Base-by-base conservation (phyloP, 306 rosid species). In the Phaseolus lunatus region DNA sequence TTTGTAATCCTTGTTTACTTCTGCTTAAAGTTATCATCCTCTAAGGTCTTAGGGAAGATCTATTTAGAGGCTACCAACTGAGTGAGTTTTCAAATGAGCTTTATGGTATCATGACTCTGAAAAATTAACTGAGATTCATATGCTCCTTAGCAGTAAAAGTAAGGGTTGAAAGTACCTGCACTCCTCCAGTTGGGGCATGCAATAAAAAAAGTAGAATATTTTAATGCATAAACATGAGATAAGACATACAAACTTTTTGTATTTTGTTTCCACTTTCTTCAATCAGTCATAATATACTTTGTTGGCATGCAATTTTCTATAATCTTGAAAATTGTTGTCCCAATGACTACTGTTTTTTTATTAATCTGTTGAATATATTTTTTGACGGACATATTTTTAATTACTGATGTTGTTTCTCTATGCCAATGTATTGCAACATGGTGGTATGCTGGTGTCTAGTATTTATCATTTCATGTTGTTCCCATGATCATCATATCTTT, bases 131-230 rank as follows among this genome's bases (percentile, higher is more conserved):
- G 13, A 33, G 63, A 49, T 31, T 75, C 29, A 26, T 62, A 31
- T 29, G 79, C 20, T 45, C 16, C 61, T 52, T 27, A 27, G 33
- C 70, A 45, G 33, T 44, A 41, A 59, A 73, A 74, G 31, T 73
- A 52, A 44, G 45, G 45, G 61, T 37, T 29, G 54, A 27, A 64
- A 45, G 23, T 9, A 48, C 61, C n/a, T 74, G 47, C 2, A 0
- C 24, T 24, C 37, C 64, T 26, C 5, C 19, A 24, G 19, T 58
- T 58, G 65, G 4, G 19, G 10, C 37, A 58, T 58, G 31, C 1
- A 61, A 11, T 5, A 2, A 31, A 44, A 66, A 24, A 57, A 56
- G 26, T 37, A 26, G 50, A 37, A 41, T 39, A 22, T 56, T 37
- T 20, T 37, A 45, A 23, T 13, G 18, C 16, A 23, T 57, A 56